phyloP scores from a whole-genome alignment of 768 basidiomycete genomes.

The Trametes sanguinea region DNA sequence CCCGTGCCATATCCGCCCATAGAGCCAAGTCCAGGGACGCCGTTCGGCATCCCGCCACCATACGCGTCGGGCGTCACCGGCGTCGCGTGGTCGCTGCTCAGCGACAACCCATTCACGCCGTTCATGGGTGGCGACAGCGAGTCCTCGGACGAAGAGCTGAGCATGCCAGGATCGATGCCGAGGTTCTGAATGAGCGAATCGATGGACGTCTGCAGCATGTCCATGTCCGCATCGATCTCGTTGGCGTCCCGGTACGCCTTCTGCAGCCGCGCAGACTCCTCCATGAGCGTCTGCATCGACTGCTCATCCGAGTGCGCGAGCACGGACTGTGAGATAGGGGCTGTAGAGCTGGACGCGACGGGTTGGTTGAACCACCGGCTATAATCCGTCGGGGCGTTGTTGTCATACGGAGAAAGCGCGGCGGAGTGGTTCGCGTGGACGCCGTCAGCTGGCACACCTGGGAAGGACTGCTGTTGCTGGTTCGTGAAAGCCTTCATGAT shows the following conservation, averaged over 20 bases:
- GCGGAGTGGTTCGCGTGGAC: background rate
- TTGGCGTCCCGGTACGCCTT: slow-evolving; percentile 59
- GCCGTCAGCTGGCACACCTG: slow-evolving; percentile 11
- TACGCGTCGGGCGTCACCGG: slow-evolving; percentile 7
- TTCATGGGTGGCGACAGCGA: background rate
- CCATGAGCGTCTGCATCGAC: slow-evolving; percentile 35
- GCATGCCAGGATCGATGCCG: slow-evolving; percentile 55
- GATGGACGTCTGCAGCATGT: slow-evolving; percentile 66
- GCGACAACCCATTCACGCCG: background rate
- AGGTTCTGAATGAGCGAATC: slow-evolving; percentile 71
- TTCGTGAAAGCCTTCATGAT: slow-evolving; percentile 37
- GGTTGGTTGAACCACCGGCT: slow-evolving; percentile 21
- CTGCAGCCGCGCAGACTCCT: slow-evolving; percentile 48
- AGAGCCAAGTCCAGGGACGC: slow-evolving; percentile 2
- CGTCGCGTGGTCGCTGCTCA: background rate
- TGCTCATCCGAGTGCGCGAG: slow-evolving; percentile 31
- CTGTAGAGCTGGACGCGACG: slow-evolving; percentile 25
- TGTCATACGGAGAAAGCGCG: slow-evolving; percentile 20
- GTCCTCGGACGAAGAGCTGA: slow-evolving; percentile 25
- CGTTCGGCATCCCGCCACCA: background rate
- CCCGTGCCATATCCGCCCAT: background rate
- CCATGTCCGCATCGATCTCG: slow-evolving; percentile 74
- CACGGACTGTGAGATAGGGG: slow-evolving; percentile 28
- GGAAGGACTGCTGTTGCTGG: slow-evolving; percentile 26
- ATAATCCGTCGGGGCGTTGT: slow-evolving; percentile 13